Evolutionary conservation across 345 rosid genomes (phyloP).

Genomic region (Eucalyptus paniculata): DNA sequence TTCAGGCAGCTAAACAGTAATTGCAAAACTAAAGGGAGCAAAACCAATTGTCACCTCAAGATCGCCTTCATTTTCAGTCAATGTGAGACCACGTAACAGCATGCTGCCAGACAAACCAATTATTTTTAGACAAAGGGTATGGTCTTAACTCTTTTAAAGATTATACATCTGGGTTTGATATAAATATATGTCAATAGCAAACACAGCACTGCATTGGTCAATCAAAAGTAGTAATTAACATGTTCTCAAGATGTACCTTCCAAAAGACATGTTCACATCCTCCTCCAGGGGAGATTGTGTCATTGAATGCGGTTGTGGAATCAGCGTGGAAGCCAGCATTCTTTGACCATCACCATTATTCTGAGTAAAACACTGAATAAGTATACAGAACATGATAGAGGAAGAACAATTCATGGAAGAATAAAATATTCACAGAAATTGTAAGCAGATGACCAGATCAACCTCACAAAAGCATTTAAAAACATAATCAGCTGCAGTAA

Average conservation of each 20-base stretch:
- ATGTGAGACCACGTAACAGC: conserved; percentile 76
- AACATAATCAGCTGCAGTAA: conserved; percentile 81
- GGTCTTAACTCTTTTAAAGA: not conserved
- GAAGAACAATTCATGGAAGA: not conserved
- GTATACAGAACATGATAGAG: not conserved
- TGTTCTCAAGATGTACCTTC: conserved; percentile 47
- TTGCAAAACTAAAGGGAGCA: not conserved
- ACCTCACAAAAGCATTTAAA: conserved; percentile 94
- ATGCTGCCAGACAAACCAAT: conserved; percentile 42
- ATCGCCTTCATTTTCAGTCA: conserved; percentile 81
- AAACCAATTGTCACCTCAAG: conserved; percentile 58
- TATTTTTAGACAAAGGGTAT: not conserved
- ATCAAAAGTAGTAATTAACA: not conserved
- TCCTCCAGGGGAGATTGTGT: conserved; percentile 59
- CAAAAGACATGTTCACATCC: conserved; percentile 93
- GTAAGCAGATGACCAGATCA: conserved; percentile 1
- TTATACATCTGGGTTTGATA: not conserved
- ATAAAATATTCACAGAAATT: not conserved
- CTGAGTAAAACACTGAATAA: conserved; percentile 17
- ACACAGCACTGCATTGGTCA: not conserved
- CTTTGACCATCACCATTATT: conserved; percentile 76
- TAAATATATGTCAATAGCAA: not conserved
- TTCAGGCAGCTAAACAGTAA: not conserved
- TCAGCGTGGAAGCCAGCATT: conserved; percentile 90
- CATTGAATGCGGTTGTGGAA: conserved; percentile 64